A percentile compares a stretch with the other conserved stretches of the same genome.
phyloP scores from a whole-genome alignment of 129 eudicot species.

The Apium graveolens region DNA sequence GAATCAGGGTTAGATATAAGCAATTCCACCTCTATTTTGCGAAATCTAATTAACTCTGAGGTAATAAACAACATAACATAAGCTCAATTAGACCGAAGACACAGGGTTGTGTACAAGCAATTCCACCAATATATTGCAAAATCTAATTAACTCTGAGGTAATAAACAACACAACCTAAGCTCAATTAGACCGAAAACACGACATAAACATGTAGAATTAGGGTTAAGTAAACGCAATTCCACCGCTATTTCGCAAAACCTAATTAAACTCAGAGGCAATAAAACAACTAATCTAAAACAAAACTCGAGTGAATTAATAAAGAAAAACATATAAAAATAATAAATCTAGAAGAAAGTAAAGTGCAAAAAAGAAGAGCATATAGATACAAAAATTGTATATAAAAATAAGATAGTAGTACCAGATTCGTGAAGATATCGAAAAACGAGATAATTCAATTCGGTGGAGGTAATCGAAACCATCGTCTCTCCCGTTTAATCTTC shows the following conservation, averaged over 20 bases:
- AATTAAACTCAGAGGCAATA: too few relatives aligned
- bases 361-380: neutral
- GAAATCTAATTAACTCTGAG: neutral
- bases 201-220: neutral
- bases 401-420: constrained; percentile 28
- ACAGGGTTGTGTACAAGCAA: neutral
- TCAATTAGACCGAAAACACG: neutral
- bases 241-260: neutral
- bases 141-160: neutral
- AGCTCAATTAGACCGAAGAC: neutral
- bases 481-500: too few relatives aligned
- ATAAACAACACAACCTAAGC: too few relatives aligned
- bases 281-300: neutral
- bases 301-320: too few relatives aligned
- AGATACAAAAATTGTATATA: neutral
- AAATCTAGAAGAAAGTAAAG: neutral
- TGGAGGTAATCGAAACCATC: constrained; percentile 46
- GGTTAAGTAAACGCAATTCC: neutral
- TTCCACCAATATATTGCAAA: neutral
- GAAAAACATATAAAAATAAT: neutral
- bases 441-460: constrained; percentile 71
- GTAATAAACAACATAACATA: too few relatives aligned
- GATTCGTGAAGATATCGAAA: constrained; percentile 92
- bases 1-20: neutral
- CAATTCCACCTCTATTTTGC: neutral